Conservation (phyloP, 345 rosid genomes). For the Angophora floribunda region DNA sequence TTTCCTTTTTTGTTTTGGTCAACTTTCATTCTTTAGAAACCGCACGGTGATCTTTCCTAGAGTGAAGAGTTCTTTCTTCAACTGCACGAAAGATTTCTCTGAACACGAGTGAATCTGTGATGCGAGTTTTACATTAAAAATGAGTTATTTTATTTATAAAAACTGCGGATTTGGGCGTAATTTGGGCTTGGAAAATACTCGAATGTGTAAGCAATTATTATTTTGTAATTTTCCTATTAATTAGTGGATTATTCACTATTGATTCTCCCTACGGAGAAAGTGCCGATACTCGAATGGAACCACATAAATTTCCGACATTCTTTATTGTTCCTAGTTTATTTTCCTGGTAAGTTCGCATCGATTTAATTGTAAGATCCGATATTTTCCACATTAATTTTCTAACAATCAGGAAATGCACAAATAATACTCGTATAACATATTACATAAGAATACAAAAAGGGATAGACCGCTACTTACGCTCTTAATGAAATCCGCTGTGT, state of each 20-base stretch:
- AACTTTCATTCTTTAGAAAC: not conserved
- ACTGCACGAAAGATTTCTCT: not conserved
- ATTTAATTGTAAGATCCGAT: not conserved
- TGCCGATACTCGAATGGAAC: rapidly evolving
- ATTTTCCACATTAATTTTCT: not conserved
- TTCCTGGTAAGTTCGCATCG: not conserved
- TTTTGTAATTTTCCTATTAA: not conserved
- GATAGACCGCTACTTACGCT: not conserved
- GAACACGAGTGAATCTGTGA: not conserved
- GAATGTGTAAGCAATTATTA: not conserved
- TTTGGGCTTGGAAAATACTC: not conserved
- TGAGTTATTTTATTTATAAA: not conserved
- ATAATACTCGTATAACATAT: not conserved
- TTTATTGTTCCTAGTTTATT: not conserved
- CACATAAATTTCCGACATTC: not conserved
- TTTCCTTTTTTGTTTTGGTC: not conserved
- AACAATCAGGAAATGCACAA: not conserved
- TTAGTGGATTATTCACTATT: rapidly evolving
- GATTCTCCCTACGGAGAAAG: not conserved
- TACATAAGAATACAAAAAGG: not conserved
- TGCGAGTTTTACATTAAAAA: not conserved
- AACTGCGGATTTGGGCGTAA: not conserved
- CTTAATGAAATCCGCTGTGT: not conserved
- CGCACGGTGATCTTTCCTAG: not conserved
- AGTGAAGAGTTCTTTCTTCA: not conserved